These are phyloP conservation scores for Pulveroboletus sp. DNA, from an alignment of 768 basidiomycete species.

Conservation along the genomic window DNA sequence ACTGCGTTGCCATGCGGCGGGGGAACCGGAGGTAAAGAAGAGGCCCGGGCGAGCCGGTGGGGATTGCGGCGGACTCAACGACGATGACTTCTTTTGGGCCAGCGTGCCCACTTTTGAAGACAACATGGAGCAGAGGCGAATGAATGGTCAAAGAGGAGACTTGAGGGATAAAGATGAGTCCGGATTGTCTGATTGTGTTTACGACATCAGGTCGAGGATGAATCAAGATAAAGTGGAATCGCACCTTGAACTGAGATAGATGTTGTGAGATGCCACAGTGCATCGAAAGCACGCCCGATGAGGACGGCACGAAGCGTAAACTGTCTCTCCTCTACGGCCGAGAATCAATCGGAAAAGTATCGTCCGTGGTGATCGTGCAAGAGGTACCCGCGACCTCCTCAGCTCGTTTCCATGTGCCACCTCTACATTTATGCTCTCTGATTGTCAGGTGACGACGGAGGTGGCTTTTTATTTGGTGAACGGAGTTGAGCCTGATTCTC, in stretches of 20 bases:
- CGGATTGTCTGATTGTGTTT: constrained; percentile 46
- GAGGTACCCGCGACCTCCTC: background rate
- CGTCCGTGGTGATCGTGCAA: constrained; percentile 20
- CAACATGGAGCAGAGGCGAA: constrained; percentile 40
- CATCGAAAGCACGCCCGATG: constrained; percentile 51
- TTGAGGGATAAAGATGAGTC: constrained; percentile 65
- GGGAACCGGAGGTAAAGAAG: constrained; percentile 57
- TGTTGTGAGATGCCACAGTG: constrained; percentile 57
- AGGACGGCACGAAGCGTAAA: constrained; percentile 51
- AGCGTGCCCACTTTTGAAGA: constrained; percentile 51
- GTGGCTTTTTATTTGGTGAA: background rate
- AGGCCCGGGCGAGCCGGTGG: constrained; percentile 57
- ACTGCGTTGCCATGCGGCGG: constrained; percentile 56
- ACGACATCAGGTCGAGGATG: background rate
- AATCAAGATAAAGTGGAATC: background rate
- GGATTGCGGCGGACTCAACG: constrained; percentile 25
- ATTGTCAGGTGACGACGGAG: background rate
- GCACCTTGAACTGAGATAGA: constrained; percentile 59
- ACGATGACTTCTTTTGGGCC: constrained; percentile 59
- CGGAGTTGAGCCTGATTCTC: background rate
- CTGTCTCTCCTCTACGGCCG: constrained; percentile 41
- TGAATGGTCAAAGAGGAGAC: constrained; percentile 47
- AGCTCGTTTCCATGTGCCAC: background rate
- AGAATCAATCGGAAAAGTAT: constrained; percentile 55
- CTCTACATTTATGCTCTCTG: background rate